Base-by-base conservation (phyloP, 2,329 filamentous ascomycete genomes). In the Trichoderma cornu-damae region DNA sequence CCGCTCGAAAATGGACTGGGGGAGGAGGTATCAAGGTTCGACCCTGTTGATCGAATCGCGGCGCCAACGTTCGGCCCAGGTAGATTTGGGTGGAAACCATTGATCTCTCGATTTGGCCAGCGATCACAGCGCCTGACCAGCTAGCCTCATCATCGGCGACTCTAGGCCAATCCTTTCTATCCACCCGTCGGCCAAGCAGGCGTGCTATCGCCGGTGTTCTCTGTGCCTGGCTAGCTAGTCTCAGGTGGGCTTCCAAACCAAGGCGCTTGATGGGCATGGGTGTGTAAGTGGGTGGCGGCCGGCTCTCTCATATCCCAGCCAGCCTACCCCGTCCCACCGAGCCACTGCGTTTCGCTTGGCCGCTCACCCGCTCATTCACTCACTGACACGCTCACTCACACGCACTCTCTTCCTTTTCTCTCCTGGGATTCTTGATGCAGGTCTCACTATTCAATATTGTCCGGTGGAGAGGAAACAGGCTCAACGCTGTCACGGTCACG, bases 61-160 rank as follows among this genome's bases (percentile, higher is more conserved):
- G 50, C 50, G 50, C 38, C 40, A 53, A 28, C 50, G 38, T 53
- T 53, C 30, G 20, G 11, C 14, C 30, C 18, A 43, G 40, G 18
- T 26, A 34, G 38, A 20, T 34, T n/a, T 53, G 38, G 14, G 50
- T 44, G 38, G 50, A 34, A 34, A 34, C 50, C n/a, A 16, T 35
- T 53, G 50, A 53, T 53, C 50, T 53, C 38, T 43, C 9, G 38
- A 53, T 44, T 16, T 53, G 38, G n/a, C 50, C 38, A 38, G 50
- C 50, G 50, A 53, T 53, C 50, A 34, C 38, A 43, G 30, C 14
- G 18, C 38, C 30, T 26, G 16, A 8, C 38, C 50, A 43, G 16
- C n/a, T 35, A 35, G 38, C 38, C 38, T 12, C 35, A 20, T 26
- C 26, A 42, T 53, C 50, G 20, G 38, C 14, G 38, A 8, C 6